Conservation (phyloP, 345 rosid genomes). For the Euphorbia peplus region DNA sequence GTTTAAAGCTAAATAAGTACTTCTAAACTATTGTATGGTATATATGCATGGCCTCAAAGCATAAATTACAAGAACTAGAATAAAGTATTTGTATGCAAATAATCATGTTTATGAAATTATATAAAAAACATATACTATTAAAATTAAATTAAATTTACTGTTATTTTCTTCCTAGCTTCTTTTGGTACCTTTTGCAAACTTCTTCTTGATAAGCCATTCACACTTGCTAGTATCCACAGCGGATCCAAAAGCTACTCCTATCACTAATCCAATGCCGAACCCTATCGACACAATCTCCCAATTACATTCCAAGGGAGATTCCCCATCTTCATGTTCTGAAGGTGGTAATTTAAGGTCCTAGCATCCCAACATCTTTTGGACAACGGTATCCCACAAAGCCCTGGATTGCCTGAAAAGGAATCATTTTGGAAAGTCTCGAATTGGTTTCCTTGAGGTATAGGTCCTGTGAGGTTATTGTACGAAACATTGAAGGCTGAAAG, state of each 20-base stretch:
- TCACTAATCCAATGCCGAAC: neutral
- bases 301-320: neutral
- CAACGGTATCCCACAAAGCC: neutral
- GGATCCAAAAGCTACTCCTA: neutral
- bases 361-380: neutral
- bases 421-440: neutral
- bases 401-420: neutral
- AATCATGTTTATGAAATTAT: too few species aligned
- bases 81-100: too few species aligned
- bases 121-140: too few species aligned
- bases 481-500: slow-evolving; percentile 19
- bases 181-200: neutral
- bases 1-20: too few species aligned
- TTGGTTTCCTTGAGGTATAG: neutral
- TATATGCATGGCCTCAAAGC: too few species aligned
- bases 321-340: neutral
- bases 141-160: too few species aligned
- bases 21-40: too few species aligned
- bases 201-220: neutral
- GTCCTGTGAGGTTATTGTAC: slow-evolving; percentile 3
- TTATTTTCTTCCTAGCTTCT: neutral
- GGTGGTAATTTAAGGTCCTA: neutral
- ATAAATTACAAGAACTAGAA: too few species aligned
- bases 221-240: neutral
- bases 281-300: neutral